Evolutionary conservation across 2,329 filamentous ascomycete species (phyloP).

Genomic region (Stagonosporopsis chrysanthemi): DNA sequence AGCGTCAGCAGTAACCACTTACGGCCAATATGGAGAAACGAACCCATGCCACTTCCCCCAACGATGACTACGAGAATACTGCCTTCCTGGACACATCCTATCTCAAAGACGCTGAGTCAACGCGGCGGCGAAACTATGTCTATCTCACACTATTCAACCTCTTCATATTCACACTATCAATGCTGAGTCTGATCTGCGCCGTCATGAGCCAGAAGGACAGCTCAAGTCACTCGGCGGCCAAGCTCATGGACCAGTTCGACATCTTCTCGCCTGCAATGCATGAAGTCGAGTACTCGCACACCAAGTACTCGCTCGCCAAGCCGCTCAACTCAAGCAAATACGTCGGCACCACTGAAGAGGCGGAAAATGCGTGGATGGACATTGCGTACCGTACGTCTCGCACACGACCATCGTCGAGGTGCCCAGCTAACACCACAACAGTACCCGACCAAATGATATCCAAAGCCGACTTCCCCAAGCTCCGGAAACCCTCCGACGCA

Average conservation of each 20-base stretch:
- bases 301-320: constrained; percentile 38
- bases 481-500: constrained; percentile 61
- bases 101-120: constrained; percentile 30
- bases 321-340: constrained; percentile 52
- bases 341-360: constrained; percentile 63
- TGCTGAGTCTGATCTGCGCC: constrained; percentile 40
- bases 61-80: constrained; percentile 39
- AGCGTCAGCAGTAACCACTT: neutral
- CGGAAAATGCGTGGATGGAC: constrained; percentile 65
- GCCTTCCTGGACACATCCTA: constrained; percentile 38
- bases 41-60: constrained; percentile 24
- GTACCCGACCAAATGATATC: constrained; percentile 69
- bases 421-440: constrained; percentile 39
- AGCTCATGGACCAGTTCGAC: constrained; percentile 43
- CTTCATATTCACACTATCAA: constrained; percentile 44
- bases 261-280: constrained; percentile 44
- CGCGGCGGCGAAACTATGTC: constrained; percentile 34
- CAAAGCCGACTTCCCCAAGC: constrained; percentile 60
- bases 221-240: constrained; percentile 34
- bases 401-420: constrained; percentile 7
- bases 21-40: constrained; percentile 40
- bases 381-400: constrained; percentile 55
- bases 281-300: constrained; percentile 36
- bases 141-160: constrained; percentile 45
- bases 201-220: constrained; percentile 41